A percentile compares a stretch with the other conserved stretches of the same genome.
Evolutionary conservation across 805 yeast species (phyloP).

Genomic region (Saccharomycopsis malanga): DNA sequence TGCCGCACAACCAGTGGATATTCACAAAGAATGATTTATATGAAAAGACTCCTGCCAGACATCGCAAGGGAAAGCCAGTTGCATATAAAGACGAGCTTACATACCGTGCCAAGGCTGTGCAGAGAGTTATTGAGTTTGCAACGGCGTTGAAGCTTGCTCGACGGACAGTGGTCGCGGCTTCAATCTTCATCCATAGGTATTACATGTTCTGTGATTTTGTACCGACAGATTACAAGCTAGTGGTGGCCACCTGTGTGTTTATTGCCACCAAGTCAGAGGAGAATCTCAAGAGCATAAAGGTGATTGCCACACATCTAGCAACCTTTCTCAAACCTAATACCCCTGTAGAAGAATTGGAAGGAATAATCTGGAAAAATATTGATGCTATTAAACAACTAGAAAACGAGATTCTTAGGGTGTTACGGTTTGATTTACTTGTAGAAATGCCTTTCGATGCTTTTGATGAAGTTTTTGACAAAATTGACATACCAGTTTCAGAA

Average conservation of each 20-base stretch:
- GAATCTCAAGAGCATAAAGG: constrained; percentile 13
- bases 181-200: constrained; percentile 12
- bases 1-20: constrained; percentile 20
- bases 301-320: constrained; percentile 12
- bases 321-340: constrained; percentile 7
- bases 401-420: constrained; percentile 15
- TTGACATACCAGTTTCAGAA: not conserved
- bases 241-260: constrained; percentile 19
- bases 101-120: constrained; percentile 13
- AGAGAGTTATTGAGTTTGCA: constrained; percentile 13
- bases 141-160: constrained; percentile 5
- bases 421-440: constrained; percentile 17
- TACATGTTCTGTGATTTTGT: constrained; percentile 19
- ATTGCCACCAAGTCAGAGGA: constrained; percentile 22
- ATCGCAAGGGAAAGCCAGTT: not conserved
- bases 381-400: constrained; percentile 17
- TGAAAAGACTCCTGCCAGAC: constrained; percentile 16
- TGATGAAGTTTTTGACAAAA: constrained; percentile 5
- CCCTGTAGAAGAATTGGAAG: constrained; percentile 12
- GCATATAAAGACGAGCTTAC: constrained; percentile 9
- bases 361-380: constrained; percentile 7
- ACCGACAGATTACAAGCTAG: constrained; percentile 14
- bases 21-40: constrained; percentile 14
- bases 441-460: constrained; percentile 17
- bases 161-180: constrained; percentile 18